phyloP scores from a whole-genome alignment of 2,329 filamentous ascomycete genomes.

The Escovopsis sp. region DNA sequence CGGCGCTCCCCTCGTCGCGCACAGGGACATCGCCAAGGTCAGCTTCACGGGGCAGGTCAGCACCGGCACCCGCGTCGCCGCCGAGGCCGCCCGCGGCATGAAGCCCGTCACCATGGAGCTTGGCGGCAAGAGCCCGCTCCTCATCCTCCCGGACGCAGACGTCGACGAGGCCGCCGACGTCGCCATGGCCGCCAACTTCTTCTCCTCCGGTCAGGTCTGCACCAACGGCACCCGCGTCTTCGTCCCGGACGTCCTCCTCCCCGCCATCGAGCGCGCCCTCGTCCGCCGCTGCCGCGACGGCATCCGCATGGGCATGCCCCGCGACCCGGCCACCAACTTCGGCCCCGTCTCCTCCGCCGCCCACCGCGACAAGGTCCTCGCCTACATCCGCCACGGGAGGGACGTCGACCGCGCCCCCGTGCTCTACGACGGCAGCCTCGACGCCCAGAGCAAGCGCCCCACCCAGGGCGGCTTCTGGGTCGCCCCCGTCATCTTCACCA shows the following conservation, averaged over 20 bases:
- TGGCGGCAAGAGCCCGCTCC: slow-evolving; percentile 69
- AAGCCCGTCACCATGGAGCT: slow-evolving; percentile 90
- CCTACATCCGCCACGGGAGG: slow-evolving; percentile 62
- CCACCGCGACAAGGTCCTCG: slow-evolving; percentile 64
- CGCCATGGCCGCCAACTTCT: slow-evolving; percentile 91
- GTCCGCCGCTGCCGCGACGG: slow-evolving; percentile 39
- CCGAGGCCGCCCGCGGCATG: slow-evolving; percentile 59
- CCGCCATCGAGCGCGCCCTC: slow-evolving; percentile 51
- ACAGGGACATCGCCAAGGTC: slow-evolving; percentile 65
- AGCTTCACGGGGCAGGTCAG: slow-evolving; percentile 80
- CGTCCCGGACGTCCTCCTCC: slow-evolving; percentile 50
- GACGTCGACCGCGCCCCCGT: slow-evolving; percentile 58
- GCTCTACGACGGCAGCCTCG: slow-evolving; percentile 53
- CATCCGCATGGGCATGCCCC: slow-evolving; percentile 61
- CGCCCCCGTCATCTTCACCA: slow-evolving; percentile 67
- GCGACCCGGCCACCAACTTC: slow-evolving; percentile 61
- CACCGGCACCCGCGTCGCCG: slow-evolving; percentile 70
- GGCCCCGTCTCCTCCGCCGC: slow-evolving; percentile 63
- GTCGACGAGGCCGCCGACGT: slow-evolving; percentile 70
- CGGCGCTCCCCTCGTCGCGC: slow-evolving; percentile 58
- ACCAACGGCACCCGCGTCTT: slow-evolving; percentile 87
- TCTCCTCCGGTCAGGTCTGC: slow-evolving; percentile 80
- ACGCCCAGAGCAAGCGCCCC: slow-evolving; percentile 34
- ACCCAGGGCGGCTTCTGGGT: slow-evolving; percentile 63
- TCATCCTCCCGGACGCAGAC: slow-evolving; percentile 68